Percentiles rank a stretch among this genome's conserved stretches.
phyloP scores from a whole-genome alignment of 148 eudicot genomes.

The Camellia japonica region DNA sequence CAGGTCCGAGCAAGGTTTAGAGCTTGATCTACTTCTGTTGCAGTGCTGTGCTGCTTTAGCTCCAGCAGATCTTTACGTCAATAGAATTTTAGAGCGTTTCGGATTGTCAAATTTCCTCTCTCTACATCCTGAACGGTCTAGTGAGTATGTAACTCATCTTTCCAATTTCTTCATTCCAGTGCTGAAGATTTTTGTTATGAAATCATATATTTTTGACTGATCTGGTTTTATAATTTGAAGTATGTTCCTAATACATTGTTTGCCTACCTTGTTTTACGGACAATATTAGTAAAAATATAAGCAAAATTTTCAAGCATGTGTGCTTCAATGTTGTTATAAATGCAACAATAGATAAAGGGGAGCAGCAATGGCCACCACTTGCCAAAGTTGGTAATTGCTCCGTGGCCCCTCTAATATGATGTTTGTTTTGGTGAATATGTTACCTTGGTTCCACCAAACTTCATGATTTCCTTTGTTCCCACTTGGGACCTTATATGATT shows the following conservation, averaged over 20 bases:
- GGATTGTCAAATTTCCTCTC: conserved; percentile 64
- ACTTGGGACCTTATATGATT: not conserved
- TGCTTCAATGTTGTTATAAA: not conserved
- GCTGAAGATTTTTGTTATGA: not conserved
- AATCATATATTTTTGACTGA: not conserved
- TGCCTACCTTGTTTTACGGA: not conserved
- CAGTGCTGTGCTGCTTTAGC: conserved; percentile 99
- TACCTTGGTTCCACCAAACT: not conserved
- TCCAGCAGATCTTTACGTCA: conserved; percentile 81
- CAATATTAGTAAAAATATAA: not conserved
- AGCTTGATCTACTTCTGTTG: conserved; percentile 80
- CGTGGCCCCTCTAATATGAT: not conserved
- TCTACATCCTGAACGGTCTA: conserved; percentile 62
- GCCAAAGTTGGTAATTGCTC: not conserved
- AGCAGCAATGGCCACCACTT: not conserved
- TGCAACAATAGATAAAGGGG: too few species aligned
- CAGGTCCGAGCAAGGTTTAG: conserved; percentile 87
- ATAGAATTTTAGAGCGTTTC: conserved; percentile 74
- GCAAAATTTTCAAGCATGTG: not conserved
- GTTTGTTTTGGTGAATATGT: too few species aligned
- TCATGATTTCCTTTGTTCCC: not conserved
- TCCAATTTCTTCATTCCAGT: conserved; percentile 9
- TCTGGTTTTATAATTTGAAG: not conserved
- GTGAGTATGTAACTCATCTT: conserved; percentile 74
- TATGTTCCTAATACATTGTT: not conserved